Evolutionary conservation across 352 stramenopile genomes (phyloP), one percentile per base, ranked within the genome.

Genomic region (Phytopythium litorale): DNA sequence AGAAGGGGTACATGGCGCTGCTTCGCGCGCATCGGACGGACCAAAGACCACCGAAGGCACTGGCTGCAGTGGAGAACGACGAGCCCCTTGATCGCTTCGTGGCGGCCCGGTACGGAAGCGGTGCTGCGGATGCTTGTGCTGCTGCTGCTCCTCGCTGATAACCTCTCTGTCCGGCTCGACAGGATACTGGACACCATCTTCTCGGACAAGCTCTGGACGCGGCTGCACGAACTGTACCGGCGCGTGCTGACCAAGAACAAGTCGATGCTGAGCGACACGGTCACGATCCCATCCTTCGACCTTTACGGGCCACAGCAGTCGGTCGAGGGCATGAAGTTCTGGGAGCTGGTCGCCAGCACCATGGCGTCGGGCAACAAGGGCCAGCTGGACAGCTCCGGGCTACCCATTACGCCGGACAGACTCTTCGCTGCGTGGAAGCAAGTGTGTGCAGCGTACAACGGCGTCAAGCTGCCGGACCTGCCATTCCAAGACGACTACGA

Each of bases 1-100:
- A 80, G 55, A 49, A 46, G 4, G 72, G 75, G 15, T 77, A 79
- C 62, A 76, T 83, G 2, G 61, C 56, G 33, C 66, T 83, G 25
- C 55, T 83, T 19, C 75, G 72, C 12, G 46, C 28, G 23, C 16
- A 72, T 37, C 50, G 46, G 3, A 28, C 49, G 11, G 23, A 33
- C 9, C 7, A 5, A 33, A 40, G 16, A 8, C 37, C 11, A 0
- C 7, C n/a, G 11, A 8, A 42, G 33, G 33, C 33, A 3, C 35
- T 15, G 7, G 21, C 7, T 9, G n/a, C 1, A 6, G 4, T 2
- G 43, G 25, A 15, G 13, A 18, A 40, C 15, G 15, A 38, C 28
- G 11, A 16, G 11, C 35, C 40, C 2, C 23, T 38, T 37, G 15
- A 52, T 23, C 21, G 12, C 21, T 33, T 19, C 21, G 21, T 52